A percentile compares a stretch with the other conserved stretches of the same genome.
Evolutionary conservation across 257 asterid species (phyloP).

Genomic region (Nicotiana benthamiana): DNA sequence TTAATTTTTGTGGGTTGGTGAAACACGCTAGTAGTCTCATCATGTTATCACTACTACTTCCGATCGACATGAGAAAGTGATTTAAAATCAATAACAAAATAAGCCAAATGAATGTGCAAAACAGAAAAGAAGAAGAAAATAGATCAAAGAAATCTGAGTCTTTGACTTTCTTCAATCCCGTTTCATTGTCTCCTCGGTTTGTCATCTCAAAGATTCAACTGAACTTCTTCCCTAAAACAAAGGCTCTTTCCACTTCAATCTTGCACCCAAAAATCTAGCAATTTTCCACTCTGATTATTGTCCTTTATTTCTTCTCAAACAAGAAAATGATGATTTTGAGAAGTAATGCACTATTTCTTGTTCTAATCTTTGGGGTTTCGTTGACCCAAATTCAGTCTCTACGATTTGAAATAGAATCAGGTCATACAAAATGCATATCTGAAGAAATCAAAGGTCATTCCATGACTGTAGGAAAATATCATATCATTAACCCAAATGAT

Average conservation of each 20-base stretch:
- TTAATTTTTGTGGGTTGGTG: too few relatives aligned
- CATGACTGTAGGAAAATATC: conserved; percentile 92
- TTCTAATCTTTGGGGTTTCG: conserved; percentile 31
- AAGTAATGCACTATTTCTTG: conserved; percentile 5
- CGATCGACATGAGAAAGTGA: too few relatives aligned
- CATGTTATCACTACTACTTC: too few relatives aligned
- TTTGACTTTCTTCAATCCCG: background rate
- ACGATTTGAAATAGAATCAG: conserved; percentile 82
- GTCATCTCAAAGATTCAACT: background rate
- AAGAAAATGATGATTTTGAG: background rate
- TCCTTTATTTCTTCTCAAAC: background rate
- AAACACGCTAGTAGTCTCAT: too few relatives aligned
- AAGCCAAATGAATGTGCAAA: background rate
- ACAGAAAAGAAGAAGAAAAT: background rate
- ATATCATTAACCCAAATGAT: conserved; percentile 61
- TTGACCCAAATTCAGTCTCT: conserved; percentile 47
- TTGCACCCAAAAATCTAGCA: background rate
- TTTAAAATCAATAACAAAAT: too few relatives aligned
- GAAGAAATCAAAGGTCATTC: conserved; percentile 81
- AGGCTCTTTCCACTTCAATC: background rate
- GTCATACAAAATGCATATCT: conserved; percentile 83
- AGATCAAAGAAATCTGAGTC: background rate
- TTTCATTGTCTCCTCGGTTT: background rate
- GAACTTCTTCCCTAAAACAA: background rate
- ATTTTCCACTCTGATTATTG: background rate